A percentile compares a stretch with the other conserved stretches of the same genome.
Conservation (phyloP, 2,329 filamentous ascomycete species). For the Exophiala oligosperma region DNA sequence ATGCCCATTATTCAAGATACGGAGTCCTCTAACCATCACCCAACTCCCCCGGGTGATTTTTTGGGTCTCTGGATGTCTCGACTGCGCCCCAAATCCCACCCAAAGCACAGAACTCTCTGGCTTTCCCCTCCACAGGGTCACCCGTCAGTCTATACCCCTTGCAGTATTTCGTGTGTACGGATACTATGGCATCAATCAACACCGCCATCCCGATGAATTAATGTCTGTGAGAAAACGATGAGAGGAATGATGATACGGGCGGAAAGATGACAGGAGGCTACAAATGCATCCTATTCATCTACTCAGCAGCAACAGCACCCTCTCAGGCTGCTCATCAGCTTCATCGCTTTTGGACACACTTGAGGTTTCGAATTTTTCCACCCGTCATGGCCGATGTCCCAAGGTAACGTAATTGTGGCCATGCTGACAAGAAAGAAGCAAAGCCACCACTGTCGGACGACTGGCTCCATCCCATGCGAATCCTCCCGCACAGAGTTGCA, state of each 20-base stretch:
- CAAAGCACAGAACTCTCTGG: neutral
- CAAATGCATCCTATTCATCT: no score
- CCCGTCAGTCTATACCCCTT: neutral
- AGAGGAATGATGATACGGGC: neutral
- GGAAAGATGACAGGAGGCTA: no score
- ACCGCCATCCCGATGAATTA: neutral
- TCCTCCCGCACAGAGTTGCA: slow-evolving; percentile 1
- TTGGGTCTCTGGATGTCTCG: neutral
- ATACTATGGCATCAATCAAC: neutral
- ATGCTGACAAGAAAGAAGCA: neutral
- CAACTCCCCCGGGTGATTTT: no score
- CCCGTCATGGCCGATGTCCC: neutral
- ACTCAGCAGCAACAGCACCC: no score
- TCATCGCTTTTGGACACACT: neutral
- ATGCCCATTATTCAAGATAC: neutral
- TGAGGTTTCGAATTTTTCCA: neutral
- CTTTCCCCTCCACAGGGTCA: neutral
- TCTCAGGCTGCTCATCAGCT: no score
- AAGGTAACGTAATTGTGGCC: neutral
- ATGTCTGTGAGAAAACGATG: neutral
- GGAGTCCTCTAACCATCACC: no score
- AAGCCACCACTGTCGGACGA: neutral
- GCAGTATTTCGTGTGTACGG: no score
- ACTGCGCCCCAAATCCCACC: slow-evolving; percentile 6
- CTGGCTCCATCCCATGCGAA: neutral